phyloP scores from a whole-genome alignment of 2,329 filamentous ascomycete genomes.

The Diplocarpon mali region DNA sequence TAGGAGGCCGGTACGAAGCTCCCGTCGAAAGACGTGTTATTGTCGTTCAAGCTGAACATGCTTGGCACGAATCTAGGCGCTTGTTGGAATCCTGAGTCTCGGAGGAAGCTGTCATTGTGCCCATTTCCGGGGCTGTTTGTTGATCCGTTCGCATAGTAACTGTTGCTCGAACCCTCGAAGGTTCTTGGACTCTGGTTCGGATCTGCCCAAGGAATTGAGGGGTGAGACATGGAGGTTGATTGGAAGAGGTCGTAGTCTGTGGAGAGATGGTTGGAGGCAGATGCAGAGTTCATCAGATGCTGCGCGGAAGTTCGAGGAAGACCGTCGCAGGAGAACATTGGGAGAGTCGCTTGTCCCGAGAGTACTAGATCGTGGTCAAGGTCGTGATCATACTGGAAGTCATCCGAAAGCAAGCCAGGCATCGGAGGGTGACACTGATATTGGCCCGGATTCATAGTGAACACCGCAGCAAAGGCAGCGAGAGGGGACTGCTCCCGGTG shows the following conservation, averaged over 20 bases:
- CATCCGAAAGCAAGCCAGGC: slow-evolving; percentile 14
- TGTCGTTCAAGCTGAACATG: neutral
- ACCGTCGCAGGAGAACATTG: slow-evolving; percentile 20
- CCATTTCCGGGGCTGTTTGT: slow-evolving; percentile 11
- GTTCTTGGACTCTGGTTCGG: slow-evolving; percentile 7
- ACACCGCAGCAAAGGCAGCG: neutral
- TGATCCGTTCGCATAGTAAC: slow-evolving; percentile 18
- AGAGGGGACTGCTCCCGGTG: slow-evolving; percentile 7
- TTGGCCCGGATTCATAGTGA: slow-evolving; percentile 21
- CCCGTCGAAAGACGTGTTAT: slow-evolving; percentile 10
- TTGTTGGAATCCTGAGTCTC: slow-evolving; percentile 2
- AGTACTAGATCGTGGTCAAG: slow-evolving; percentile 5
- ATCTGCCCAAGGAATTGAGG: slow-evolving; percentile 12
- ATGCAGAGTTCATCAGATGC: slow-evolving; percentile 15
- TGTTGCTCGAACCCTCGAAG: slow-evolving; percentile 12
- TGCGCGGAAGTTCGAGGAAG: slow-evolving; percentile 18
- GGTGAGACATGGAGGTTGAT: slow-evolving; percentile 14
- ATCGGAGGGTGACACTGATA: slow-evolving; percentile 17
- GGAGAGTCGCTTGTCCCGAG: slow-evolving; percentile 13
- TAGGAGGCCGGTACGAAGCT: slow-evolving; percentile 11
- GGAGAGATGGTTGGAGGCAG: slow-evolving; percentile 10
- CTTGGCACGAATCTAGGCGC: slow-evolving; percentile 9
- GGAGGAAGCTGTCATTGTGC: slow-evolving; percentile 4
- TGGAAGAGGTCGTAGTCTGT: slow-evolving; percentile 13
- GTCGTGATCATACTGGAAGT: slow-evolving; percentile 12